These are phyloP conservation scores for Dipodascus albidus DNA, from an alignment of 805 yeast species.

Conservation along the genomic window DNA sequence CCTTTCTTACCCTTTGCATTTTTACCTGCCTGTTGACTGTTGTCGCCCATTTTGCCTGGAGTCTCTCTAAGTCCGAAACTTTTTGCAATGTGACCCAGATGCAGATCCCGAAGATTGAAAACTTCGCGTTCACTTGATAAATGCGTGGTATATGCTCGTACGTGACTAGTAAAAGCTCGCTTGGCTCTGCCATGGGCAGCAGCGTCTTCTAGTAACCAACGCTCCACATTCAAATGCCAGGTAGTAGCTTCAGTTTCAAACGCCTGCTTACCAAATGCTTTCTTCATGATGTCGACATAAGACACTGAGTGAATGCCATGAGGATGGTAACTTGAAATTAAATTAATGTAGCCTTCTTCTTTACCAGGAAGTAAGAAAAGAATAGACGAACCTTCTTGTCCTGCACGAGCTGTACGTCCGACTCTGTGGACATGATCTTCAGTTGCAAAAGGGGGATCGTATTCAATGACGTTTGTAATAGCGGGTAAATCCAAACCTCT, in stretches of 20 bases:
- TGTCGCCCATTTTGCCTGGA: constrained; percentile 54
- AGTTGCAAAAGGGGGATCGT: constrained; percentile 87
- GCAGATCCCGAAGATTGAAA: constrained; percentile 74
- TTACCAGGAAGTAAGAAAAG: constrained; percentile 78
- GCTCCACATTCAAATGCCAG: constrained; percentile 84
- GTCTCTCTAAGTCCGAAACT: constrained; percentile 90
- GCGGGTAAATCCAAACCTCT: constrained; percentile 90
- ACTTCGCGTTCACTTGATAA: constrained; percentile 63
- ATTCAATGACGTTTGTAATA: constrained; percentile 77
- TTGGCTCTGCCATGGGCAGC: constrained; percentile 53
- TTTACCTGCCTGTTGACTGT: constrained; percentile 18
- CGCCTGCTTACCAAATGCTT: constrained; percentile 29
- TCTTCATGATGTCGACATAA: constrained; percentile 28
- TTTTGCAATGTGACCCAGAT: constrained; percentile 93
- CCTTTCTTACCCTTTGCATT: constrained; percentile 8
- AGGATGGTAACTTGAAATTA: constrained; percentile 46
- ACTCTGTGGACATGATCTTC: constrained; percentile 95
- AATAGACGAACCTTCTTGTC: constrained; percentile 65
- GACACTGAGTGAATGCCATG: constrained; percentile 38
- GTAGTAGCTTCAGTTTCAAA: constrained; percentile 97
- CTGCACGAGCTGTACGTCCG: constrained; percentile 98
- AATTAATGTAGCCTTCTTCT: constrained; percentile 74
- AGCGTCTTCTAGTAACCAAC: constrained; percentile 67
- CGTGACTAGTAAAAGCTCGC: constrained; percentile 76
- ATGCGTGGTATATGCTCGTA: constrained; percentile 95